Evolutionary conservation across 129 eudicot genomes (phyloP).

Genomic region (Flaveria bidentis): DNA sequence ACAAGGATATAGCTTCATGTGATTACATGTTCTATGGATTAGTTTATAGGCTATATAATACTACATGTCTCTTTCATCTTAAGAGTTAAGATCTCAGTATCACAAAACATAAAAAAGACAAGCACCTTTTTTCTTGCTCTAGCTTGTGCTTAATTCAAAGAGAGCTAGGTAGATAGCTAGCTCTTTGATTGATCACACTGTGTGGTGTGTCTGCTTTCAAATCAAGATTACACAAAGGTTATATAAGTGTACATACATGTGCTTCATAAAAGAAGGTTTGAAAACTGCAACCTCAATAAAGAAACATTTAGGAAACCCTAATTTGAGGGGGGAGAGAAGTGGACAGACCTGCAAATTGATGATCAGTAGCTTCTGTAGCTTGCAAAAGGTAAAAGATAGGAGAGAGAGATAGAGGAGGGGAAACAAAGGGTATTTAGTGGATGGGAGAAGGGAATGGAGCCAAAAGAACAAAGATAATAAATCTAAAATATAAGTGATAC

Average conservation of each 20-base stretch:
- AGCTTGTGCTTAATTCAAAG: slow-evolving; percentile 30
- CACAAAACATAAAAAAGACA: slow-evolving; percentile 33
- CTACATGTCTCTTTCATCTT: slow-evolving; percentile 26
- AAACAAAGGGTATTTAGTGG: slow-evolving; percentile 58
- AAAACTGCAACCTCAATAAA: slow-evolving; percentile 33
- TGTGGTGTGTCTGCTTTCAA: slow-evolving; percentile 23
- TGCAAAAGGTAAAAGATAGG: slow-evolving; percentile 39
- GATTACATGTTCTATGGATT: slow-evolving; percentile 37
- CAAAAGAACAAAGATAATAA: slow-evolving; percentile 46
- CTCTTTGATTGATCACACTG: slow-evolving; percentile 28
- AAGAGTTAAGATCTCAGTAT: slow-evolving; percentile 25
- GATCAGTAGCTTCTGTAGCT: slow-evolving; percentile 43
- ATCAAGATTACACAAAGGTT: slow-evolving; percentile 6
- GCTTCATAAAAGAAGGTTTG: slow-evolving; percentile 22
- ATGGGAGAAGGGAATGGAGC: slow-evolving; percentile 46
- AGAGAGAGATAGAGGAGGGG: slow-evolving; percentile 37
- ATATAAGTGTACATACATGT: slow-evolving; percentile 25
- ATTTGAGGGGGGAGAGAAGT: slow-evolving; percentile 34
- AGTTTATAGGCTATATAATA: slow-evolving; percentile 19
- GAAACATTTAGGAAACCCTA: slow-evolving; percentile 48
- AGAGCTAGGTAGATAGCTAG: slow-evolving; percentile 21
- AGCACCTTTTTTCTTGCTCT: slow-evolving; percentile 38
- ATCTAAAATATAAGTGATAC: slow-evolving; percentile 31
- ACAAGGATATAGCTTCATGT: slow-evolving; percentile 25
- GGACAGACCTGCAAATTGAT: slow-evolving; percentile 48